These are phyloP conservation scores for Nakazawaea anatomiae DNA, from an alignment of 805 yeast species.

Conservation along the genomic window DNA sequence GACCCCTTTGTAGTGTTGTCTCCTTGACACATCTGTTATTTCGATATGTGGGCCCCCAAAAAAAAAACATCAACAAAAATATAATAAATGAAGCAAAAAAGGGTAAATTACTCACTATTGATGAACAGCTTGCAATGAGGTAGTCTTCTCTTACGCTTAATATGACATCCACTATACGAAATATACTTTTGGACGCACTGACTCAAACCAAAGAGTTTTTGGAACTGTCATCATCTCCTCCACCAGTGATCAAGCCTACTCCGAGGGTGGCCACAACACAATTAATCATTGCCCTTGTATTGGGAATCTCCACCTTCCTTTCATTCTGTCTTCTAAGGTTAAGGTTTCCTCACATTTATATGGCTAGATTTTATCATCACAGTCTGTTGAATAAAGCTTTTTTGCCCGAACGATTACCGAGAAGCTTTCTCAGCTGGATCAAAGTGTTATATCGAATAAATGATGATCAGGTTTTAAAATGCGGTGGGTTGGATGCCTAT, in stretches of 20 bases:
- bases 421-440: constrained; percentile 48
- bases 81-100: too few relatives aligned
- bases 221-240: neutral
- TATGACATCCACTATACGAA: neutral
- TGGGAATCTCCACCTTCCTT: constrained; percentile 66
- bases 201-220: neutral
- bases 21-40: too few relatives aligned
- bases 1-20: too few relatives aligned
- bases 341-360: constrained; percentile 76
- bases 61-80: too few relatives aligned
- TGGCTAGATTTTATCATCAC: constrained; percentile 62
- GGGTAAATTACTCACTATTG: too few relatives aligned
- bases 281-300: constrained; percentile 55
- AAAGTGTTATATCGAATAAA: constrained; percentile 37
- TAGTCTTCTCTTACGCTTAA: neutral
- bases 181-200: neutral
- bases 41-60: too few relatives aligned
- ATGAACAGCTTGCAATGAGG: neutral
- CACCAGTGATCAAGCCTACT: constrained; percentile 14
- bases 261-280: constrained; percentile 72
- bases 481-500: constrained; percentile 54
- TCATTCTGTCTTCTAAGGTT: constrained; percentile 67
- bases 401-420: constrained; percentile 54
- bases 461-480: constrained; percentile 47
- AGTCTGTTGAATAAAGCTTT: constrained; percentile 33